Base-by-base conservation (phyloP, 441 rosid species). In the Euphorbia schlechtendalii region DNA sequence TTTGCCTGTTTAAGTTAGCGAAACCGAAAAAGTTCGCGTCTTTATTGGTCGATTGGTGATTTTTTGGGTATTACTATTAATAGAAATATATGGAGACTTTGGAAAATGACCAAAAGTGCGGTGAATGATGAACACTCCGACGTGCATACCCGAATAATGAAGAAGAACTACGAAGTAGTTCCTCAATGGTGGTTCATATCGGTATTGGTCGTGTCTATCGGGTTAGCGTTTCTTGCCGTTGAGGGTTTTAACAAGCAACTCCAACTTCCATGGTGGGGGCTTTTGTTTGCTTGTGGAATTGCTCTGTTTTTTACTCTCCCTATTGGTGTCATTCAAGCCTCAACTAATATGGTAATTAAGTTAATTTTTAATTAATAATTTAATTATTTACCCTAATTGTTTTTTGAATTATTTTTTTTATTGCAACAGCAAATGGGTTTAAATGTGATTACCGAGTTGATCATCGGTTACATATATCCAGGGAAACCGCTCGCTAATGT, bases 241-340 rank as follows among this genome's bases (percentile, higher is more conserved):
- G 86, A 84, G 79, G 89, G 90, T 46, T 87, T 87, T 59, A 76
- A 58, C 59, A 76, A 67, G 58, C 77, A 82, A 75, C 80, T 89
- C 55, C 95, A 92, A 65, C 84, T 89, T 61, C 96, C 91, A 43
- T 92, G 93, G 95, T 86, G 96, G 96, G 96, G 87, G 56, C 83
- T 92, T 68, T 3, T 86, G n/a, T 77, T 92, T 6, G 86, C 96
- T 0, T 76, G 83, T 32, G 57, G 22, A 58, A 76, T 88, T 38
- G 86, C 91, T 9, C 41, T 90, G 4, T 63, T 88, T 67, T 90
- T 90, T 84, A 92, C 96, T 32, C 63, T 88, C 25, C 98, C 95
- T 1, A 63, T 90, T 1, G 88, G 97, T 10, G 77, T 90, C 21
- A 77, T 92, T 32, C 6, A 32, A 2, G 6, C 6, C 34, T 32